Evolutionary conservation across 495 filamentous ascomycete genomes (phyloP).

Genomic region (Cryomyces minteri): DNA sequence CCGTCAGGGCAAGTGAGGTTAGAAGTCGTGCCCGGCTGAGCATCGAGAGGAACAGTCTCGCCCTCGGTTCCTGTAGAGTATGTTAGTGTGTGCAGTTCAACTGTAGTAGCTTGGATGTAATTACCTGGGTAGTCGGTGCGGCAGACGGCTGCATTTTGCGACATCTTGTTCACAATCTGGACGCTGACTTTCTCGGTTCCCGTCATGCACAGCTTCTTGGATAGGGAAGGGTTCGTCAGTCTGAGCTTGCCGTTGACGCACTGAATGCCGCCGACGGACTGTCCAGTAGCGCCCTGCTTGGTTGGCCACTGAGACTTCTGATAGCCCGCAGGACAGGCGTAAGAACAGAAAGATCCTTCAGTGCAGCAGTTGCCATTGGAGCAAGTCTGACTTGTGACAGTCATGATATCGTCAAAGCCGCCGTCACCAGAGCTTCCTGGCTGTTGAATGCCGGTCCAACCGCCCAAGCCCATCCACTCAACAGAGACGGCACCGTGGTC

Average conservation of each 20-base stretch:
- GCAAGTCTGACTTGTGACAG: conserved; percentile 24
- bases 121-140: conserved; percentile 90
- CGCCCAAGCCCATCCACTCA: conserved; percentile 45
- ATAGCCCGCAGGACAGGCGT: conserved; percentile 81
- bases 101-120: neutral
- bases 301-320: conserved; percentile 85
- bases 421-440: conserved; percentile 21
- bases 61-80: conserved; percentile 40
- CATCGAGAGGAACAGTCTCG: conserved; percentile 61
- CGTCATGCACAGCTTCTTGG: conserved; percentile 52
- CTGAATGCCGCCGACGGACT: conserved; percentile 76
- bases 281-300: conserved; percentile 58
- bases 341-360: conserved; percentile 64
- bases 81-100: conserved; percentile 1
- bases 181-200: conserved; percentile 46
- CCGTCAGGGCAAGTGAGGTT: conserved; percentile 58
- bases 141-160: conserved; percentile 52
- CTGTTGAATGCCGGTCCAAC: conserved; percentile 71
- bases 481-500: conserved; percentile 64
- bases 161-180: conserved; percentile 52
- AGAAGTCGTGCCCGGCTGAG: conserved; percentile 32
- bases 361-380: conserved; percentile 32
- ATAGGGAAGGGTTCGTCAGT: conserved; percentile 47
- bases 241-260: conserved; percentile 69
- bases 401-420: conserved; percentile 39